These are phyloP conservation scores for Phanerochaete sordida DNA, from an alignment of 768 basidiomycete species.

Conservation along the genomic window DNA sequence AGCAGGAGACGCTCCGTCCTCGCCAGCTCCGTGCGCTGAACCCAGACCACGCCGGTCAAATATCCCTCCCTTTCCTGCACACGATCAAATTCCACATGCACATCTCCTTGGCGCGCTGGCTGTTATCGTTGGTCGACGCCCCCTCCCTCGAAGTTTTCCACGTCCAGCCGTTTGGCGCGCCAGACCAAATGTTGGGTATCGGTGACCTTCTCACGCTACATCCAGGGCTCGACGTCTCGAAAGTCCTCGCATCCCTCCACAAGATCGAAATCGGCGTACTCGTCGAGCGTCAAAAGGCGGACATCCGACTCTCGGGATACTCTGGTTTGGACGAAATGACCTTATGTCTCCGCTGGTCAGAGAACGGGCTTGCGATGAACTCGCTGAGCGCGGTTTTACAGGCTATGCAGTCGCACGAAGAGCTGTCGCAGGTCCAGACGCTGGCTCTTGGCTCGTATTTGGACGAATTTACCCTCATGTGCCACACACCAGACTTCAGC, in stretches of 20 bases:
- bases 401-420: neutral
- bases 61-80: neutral
- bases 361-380: neutral
- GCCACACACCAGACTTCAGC: too few species aligned
- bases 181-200: neutral
- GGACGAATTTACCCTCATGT: too few species aligned
- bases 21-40: neutral
- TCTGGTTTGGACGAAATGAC: neutral
- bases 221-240: neutral
- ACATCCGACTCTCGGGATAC: too few species aligned
- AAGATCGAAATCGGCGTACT: neutral
- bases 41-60: neutral
- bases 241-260: neutral
- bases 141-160: neutral
- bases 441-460: neutral
- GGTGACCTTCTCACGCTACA: neutral
- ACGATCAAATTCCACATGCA: neutral
- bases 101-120: neutral
- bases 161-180: neutral
- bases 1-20: neutral
- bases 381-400: neutral
- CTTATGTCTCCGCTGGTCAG: neutral
- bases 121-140: neutral
- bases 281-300: neutral
- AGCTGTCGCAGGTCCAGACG: neutral